Evolutionary conservation across 352 stramenopile genomes (phyloP), one percentile per base, ranked within the genome.

Genomic region (Aphanomyces astaci): DNA sequence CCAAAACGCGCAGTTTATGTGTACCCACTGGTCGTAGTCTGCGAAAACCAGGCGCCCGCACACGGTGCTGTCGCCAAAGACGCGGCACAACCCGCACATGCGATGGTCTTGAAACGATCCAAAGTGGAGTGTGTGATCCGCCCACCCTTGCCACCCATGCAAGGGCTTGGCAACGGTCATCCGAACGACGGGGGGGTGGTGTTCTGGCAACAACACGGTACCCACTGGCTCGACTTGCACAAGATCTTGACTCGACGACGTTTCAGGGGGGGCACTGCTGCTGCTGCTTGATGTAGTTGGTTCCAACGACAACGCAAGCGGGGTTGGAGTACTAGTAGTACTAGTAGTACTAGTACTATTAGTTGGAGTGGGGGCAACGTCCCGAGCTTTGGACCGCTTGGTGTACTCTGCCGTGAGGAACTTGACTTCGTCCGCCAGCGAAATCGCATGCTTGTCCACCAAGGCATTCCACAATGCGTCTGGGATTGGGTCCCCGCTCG

Each of bases 1-100:
- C 91, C 91, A 98, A 17, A 97, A 60, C 1, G 87, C 90, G 75
- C 94, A 98, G 66, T 96, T 96, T 5, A 92, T 73, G 73, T 98
- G 94, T 4, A 97, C 84, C 88, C 89, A 98, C 28, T 88, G 77
- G 45, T 96, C 86, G 24, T 81, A 71, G 22, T 94, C 84, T 0
- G 85, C 81, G 70, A 91, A 92, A 4, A 97, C 60, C 27, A 97
- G 75, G 1, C 89, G 80, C 10, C 89, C 89, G 46, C 83, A 91
- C 11, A 78, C 66, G 31, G 76, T 69, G 48, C 83, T 77, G 52
- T 96, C 89, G 5, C 88, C 89, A 48, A 89, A 78, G 63, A 89
- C 83, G 27, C 89, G 92, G 68, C 89, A 96, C 52, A 96, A 66
- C 13, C 73, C 73, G 36, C 89, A 96, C 56, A 82, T 86, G 1